Percentiles rank a stretch among this genome's conserved stretches.
Evolutionary conservation across 768 basidiomycete genomes (phyloP).

Genomic region (Kondoa subrosea): DNA sequence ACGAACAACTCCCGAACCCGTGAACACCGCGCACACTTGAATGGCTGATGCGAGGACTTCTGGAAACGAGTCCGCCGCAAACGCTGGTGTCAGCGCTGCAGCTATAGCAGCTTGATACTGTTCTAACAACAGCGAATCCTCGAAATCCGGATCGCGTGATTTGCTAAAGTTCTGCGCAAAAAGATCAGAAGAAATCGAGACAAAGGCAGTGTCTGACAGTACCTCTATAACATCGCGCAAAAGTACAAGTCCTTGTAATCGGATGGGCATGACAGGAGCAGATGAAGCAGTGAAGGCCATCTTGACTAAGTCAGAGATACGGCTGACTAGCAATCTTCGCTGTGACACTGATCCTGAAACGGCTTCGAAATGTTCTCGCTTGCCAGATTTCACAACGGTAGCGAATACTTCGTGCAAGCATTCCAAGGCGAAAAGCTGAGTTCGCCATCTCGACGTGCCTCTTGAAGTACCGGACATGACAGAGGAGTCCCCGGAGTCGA

Average conservation of each 20-base stretch:
- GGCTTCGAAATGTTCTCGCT: conserved; percentile 66
- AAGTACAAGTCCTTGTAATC: conserved; percentile 74
- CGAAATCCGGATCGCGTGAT: conserved; percentile 81
- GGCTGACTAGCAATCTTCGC: conserved; percentile 53
- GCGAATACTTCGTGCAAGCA: conserved; percentile 79
- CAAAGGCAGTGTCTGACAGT: conserved; percentile 16
- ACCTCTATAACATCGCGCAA: conserved; percentile 85
- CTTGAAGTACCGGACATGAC: conserved; percentile 10
- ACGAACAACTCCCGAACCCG: conserved; percentile 84
- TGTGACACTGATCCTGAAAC: conserved; percentile 39
- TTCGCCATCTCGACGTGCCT: conserved; percentile 60
- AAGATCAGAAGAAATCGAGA: not conserved
- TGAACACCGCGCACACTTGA: conserved; percentile 82
- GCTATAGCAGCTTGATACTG: conserved; percentile 98
- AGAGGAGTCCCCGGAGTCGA: conserved; percentile 33
- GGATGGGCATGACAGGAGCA: conserved; percentile 87
- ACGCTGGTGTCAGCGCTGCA: conserved; percentile 88
- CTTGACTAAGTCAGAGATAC: conserved; percentile 81
- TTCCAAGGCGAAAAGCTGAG: conserved; percentile 81
- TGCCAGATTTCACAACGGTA: conserved; percentile 53
- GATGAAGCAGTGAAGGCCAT: conserved; percentile 98
- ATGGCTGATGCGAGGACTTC: conserved; percentile 86
- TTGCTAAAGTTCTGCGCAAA: conserved; percentile 58
- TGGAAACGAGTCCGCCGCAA: conserved; percentile 84
- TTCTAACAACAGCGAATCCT: conserved; percentile 72